These are phyloP conservation scores for Ophiostoma tasmaniense DNA, from an alignment of 2,329 filamentous ascomycete species.

Conservation along the genomic window DNA sequence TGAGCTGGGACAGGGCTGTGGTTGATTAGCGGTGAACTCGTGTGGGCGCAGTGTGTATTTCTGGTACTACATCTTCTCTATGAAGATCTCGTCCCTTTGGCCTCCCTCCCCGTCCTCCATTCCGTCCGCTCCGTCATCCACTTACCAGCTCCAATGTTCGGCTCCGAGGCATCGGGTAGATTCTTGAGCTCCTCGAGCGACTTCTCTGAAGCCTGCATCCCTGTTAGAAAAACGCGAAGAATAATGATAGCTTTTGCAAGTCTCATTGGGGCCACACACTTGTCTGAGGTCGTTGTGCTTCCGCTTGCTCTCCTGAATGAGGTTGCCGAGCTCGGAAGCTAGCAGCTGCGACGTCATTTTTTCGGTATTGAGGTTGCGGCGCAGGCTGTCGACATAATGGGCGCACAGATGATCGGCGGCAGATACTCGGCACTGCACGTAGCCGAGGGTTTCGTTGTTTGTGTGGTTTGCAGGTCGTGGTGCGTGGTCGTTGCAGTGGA, in stretches of 20 bases:
- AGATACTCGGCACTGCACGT: not conserved
- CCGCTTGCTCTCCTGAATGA: conserved; percentile 91
- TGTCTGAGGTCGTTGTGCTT: conserved; percentile 86
- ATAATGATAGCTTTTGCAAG: not conserved
- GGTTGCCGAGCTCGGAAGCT: conserved; percentile 76
- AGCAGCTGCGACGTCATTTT: conserved; percentile 89
- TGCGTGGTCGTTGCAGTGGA: not conserved
- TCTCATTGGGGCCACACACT: conserved; percentile 32
- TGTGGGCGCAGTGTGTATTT: not conserved
- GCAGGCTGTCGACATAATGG: conserved; percentile 18
- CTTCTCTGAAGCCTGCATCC: conserved; percentile 74
- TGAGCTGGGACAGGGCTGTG: conserved; percentile 70
- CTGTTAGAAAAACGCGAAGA: not conserved
- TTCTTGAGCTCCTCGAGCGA: conserved; percentile 82
- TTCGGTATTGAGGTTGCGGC: conserved; percentile 17
- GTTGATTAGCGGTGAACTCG: not conserved
- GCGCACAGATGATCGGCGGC: not conserved
- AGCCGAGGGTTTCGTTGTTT: not conserved
- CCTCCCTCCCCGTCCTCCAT: not conserved
- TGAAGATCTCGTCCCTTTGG: too few species aligned
- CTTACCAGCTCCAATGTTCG: conserved; percentile 62
- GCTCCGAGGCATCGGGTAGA: conserved; percentile 64
- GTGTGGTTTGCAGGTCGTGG: not conserved
- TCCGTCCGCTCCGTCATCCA: not conserved
- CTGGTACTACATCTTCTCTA: not conserved